Evolutionary conservation across 2,329 filamentous ascomycete genomes (phyloP).

Genomic region (Fusarium sp.): DNA sequence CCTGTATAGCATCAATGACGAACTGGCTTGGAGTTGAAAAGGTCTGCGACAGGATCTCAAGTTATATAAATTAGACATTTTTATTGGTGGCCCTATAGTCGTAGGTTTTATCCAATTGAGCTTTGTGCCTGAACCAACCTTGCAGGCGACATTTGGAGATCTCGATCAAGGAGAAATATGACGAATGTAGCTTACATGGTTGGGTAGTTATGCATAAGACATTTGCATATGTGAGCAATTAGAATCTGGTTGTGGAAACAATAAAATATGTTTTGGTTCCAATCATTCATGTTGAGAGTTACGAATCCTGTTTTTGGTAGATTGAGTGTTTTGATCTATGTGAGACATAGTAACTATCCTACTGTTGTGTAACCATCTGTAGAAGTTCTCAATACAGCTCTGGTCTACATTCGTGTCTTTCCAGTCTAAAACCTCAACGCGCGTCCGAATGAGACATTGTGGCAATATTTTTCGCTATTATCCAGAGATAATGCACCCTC

Average conservation of each 20-base stretch:
- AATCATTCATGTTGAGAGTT: background rate
- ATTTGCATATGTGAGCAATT: background rate
- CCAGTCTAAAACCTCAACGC: background rate
- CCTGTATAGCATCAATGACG: slow-evolving; percentile 31
- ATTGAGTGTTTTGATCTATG: background rate
- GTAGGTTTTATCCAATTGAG: background rate
- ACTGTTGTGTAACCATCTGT: background rate
- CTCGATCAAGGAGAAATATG: slow-evolving; percentile 21
- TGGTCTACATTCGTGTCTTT: background rate
- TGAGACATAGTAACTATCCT: background rate
- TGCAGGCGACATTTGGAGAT: background rate
- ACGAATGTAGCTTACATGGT: slow-evolving; percentile 10
- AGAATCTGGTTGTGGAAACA: background rate
- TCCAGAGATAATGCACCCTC: background rate
- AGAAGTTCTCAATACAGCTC: background rate
- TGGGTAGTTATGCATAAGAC: background rate
- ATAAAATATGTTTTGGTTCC: background rate
- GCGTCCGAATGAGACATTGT: slow-evolving; percentile 17
- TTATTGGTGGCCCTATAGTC: background rate
- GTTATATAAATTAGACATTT: background rate
- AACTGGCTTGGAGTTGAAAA: background rate
- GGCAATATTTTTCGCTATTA: background rate
- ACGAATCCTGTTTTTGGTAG: too few species aligned
- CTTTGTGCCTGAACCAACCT: slow-evolving; percentile 6
- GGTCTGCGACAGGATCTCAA: background rate